These are phyloP conservation scores for Aspergillus fijiensis DNA, from an alignment of 2,329 filamentous ascomycete species.

Conservation along the genomic window DNA sequence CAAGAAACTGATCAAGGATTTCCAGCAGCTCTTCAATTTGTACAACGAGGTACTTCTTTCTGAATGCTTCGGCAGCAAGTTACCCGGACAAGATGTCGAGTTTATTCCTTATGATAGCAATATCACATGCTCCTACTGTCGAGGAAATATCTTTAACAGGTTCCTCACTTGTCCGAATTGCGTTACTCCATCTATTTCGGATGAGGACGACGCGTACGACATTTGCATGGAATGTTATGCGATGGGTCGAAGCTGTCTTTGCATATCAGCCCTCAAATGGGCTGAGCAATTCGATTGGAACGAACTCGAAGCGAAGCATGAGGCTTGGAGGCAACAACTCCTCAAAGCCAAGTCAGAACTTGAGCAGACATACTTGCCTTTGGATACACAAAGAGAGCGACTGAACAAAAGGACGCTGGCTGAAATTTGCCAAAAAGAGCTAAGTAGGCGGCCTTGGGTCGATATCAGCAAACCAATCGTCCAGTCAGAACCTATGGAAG, in stretches of 20 bases:
- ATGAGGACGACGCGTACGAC: constrained; percentile 84
- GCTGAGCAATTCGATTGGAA: constrained; percentile 91
- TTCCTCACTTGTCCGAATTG: constrained; percentile 92
- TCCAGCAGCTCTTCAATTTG: constrained; percentile 73
- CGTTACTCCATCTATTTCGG: constrained; percentile 63
- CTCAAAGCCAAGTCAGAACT: constrained; percentile 69
- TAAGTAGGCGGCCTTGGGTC: constrained; percentile 75
- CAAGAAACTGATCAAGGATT: constrained; percentile 76
- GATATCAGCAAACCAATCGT: constrained; percentile 67
- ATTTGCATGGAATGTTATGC: constrained; percentile 97
- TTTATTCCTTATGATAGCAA: constrained; percentile 82
- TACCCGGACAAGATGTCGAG: constrained; percentile 65
- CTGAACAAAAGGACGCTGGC: constrained; percentile 76
- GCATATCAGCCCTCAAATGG: constrained; percentile 82
- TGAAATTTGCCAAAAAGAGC: constrained; percentile 89
- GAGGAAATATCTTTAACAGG: constrained; percentile 94
- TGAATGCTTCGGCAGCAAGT: constrained; percentile 74
- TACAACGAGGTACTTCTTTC: constrained; percentile 78
- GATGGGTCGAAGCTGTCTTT: constrained; percentile 93
- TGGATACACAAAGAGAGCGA: constrained; percentile 67
- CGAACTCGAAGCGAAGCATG: constrained; percentile 73
- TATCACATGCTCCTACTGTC: constrained; percentile 92
- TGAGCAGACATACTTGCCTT: constrained; percentile 57
- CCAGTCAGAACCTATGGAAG: constrained; percentile 24
- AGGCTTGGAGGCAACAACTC: constrained; percentile 77